Conservation (phyloP, 2,329 filamentous ascomycete species). For the Talaromyces sp. region DNA sequence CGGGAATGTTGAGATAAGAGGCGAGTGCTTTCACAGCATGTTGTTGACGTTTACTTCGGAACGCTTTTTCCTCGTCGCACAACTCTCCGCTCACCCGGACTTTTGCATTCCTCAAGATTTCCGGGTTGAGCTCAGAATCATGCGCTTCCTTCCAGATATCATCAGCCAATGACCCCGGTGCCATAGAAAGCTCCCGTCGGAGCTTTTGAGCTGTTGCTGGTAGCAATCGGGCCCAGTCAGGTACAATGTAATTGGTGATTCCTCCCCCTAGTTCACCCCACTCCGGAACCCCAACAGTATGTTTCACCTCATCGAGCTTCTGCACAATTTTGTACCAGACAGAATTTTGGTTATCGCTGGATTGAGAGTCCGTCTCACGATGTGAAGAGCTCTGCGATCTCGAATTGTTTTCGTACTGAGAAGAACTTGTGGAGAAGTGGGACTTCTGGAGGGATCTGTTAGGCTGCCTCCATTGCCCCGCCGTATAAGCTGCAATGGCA, state of each 20-base stretch:
- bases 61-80: conserved; percentile 80
- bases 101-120: conserved; percentile 77
- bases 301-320: conserved; percentile 44
- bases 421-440: conserved; percentile 27
- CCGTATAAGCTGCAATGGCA: conserved; percentile 33
- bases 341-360: conserved; percentile 33
- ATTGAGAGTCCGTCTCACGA: conserved; percentile 14
- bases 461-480: conserved; percentile 28
- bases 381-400: conserved; percentile 7
- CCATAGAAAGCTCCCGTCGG: conserved; percentile 83
- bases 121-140: conserved; percentile 79
- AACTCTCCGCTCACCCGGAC: conserved; percentile 82
- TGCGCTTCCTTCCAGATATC: conserved; percentile 93
- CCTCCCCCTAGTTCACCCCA: conserved; percentile 52
- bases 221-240: conserved; percentile 77
- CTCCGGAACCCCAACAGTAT: conserved; percentile 44
- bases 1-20: conserved; percentile 76
- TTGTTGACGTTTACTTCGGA: conserved; percentile 67
- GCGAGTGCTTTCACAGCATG: conserved; percentile 75
- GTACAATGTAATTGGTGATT: conserved; percentile 72
- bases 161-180: conserved; percentile 82
- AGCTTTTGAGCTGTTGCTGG: conserved; percentile 80
- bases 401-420: conserved; percentile 14
- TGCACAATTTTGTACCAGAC: conserved; percentile 56
- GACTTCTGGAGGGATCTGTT: conserved; percentile 27